Base-by-base conservation (phyloP, 768 basidiomycete species). In the Gloeopeniophorella convolvens region DNA sequence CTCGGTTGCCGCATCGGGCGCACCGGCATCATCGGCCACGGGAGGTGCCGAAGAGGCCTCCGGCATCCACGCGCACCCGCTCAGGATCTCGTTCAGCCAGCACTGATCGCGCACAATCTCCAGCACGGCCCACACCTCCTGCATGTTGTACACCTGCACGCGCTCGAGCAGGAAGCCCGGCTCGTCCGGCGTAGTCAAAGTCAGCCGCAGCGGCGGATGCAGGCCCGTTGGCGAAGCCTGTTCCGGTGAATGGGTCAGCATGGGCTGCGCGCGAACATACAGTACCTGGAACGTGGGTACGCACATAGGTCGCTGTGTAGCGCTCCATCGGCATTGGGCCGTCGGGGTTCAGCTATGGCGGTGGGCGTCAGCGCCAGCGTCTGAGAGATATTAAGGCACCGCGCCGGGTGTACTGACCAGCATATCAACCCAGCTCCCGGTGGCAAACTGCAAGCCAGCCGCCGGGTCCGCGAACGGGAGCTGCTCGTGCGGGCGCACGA, bases 61-160 rank as follows among this genome's bases (percentile, higher is more conserved):
- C 3, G 78, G 71, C 23, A 65, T 64, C 88, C 89, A 91, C 11
- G 75, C 66, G 37, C 77, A 79, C 37, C 75, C 72, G 4, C 68
- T 59, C 18, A 91, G 64, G n/a, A 74, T 73, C 59, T 85, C 84
- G 60, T 90, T 91, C 15, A 90, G 60, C 89, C 89, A 91, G 59
- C 83, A 85, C 65, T 90, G 89, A 53, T 90, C 88, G 51, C 77
- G 74, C 4, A 90, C 85, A 59, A 91, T 75, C 83, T 90, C 87
- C 16, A 90, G 63, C 39, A 90, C 76, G 2, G 76, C 80, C 79
- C 82, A 87, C 1, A 87, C 78, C 60, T 91, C 80, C 55, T 78
- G 81, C 62, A 89, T 72, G 24, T 73, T 84, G 47, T 75, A 77
- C 15, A 91, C 85, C 3, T 81, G 85, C 1, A 90, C 72, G 48